Evolutionary conservation across 2,329 filamentous ascomycete species (phyloP).

Genomic region (Escovopsis weberi): DNA sequence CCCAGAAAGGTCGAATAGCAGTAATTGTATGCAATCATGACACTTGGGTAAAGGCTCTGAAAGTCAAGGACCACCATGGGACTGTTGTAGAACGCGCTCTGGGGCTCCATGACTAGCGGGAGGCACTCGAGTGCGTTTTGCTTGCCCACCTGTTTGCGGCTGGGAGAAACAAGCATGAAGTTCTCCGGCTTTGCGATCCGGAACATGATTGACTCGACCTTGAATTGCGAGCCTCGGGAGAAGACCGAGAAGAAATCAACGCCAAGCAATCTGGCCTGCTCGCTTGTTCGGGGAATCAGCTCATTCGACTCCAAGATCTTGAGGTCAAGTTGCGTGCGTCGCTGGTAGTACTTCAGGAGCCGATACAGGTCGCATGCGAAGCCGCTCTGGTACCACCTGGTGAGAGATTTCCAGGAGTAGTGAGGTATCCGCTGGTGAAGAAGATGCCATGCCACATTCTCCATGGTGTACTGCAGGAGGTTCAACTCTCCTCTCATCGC

Average conservation of each 20-base stretch:
- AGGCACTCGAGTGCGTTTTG: constrained; percentile 93
- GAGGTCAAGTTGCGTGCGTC: constrained; percentile 66
- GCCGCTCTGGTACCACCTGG: constrained; percentile 62
- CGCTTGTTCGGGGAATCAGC: constrained; percentile 74
- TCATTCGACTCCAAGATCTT: constrained; percentile 86
- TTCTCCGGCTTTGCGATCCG: constrained; percentile 95
- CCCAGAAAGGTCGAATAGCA: constrained; percentile 96
- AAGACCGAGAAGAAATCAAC: constrained; percentile 97
- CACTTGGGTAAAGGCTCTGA: constrained; percentile 87
- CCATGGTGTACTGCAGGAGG: constrained; percentile 86
- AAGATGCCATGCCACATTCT: constrained; percentile 87
- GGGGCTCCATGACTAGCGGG: constrained; percentile 93
- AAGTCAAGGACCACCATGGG: constrained; percentile 89
- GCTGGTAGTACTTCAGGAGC: constrained; percentile 63
- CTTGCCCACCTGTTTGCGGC: constrained; percentile 76
- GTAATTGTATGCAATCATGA: constrained; percentile 99
- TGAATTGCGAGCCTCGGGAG: constrained; percentile 89
- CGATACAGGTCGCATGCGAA: constrained; percentile 57
- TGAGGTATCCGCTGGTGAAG: constrained; percentile 80
- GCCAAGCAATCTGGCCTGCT: constrained; percentile 83
- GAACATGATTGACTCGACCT: constrained; percentile 98
- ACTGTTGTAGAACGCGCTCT: constrained; percentile 84
- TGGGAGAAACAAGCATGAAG: constrained; percentile 79
- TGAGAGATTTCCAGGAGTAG: constrained; percentile 66
- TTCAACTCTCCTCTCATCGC: constrained; percentile 91